These are phyloP conservation scores for Aspergillus quadrilineatus DNA, from an alignment of 2,329 filamentous ascomycete species.

Conservation along the genomic window DNA sequence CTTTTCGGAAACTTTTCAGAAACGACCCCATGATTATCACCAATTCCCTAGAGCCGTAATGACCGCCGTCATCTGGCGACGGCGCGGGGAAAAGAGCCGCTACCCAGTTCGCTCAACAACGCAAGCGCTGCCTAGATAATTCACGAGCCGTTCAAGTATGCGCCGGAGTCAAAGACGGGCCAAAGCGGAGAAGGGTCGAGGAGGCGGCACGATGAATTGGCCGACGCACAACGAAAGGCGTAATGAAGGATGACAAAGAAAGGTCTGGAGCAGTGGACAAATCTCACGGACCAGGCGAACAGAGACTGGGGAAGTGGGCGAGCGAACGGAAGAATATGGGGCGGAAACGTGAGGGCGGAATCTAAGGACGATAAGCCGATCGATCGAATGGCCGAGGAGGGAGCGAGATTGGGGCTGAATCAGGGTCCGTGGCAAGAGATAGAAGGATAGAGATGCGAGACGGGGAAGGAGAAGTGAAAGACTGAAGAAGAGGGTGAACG, in stretches of 20 bases:
- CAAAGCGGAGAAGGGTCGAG: conserved; percentile 6
- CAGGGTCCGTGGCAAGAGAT: conserved; percentile 18
- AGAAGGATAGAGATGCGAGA: conserved; percentile 18
- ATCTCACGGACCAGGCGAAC: conserved; percentile 13
- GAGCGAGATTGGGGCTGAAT: conserved; percentile 2
- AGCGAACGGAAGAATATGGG: conserved; percentile 17
- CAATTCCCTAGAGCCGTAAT: conserved; percentile 22
- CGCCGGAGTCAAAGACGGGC: conserved; percentile 5
- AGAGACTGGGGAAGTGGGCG: conserved; percentile 16
- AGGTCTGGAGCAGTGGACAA: conserved; percentile 1
- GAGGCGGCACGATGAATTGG: conserved; percentile 7
- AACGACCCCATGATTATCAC: conserved; percentile 43
- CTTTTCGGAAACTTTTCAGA: conserved; percentile 40
- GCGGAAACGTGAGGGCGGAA: conserved; percentile 24
- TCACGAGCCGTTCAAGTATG: conserved; percentile 15
- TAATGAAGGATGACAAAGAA: conserved; percentile 12
- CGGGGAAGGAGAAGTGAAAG: conserved; percentile 14
- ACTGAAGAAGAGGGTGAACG: conserved; percentile 6
- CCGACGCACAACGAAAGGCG: neutral
- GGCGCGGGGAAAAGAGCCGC: conserved; percentile 20
- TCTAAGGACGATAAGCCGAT: conserved; percentile 15
- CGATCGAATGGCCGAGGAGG: conserved; percentile 5
- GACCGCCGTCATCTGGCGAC: conserved; percentile 31
- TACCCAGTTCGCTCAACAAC: conserved; percentile 20
- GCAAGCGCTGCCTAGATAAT: conserved; percentile 14